phyloP scores from a whole-genome alignment of 768 basidiomycete genomes.

The Leccinum rimulosum region DNA sequence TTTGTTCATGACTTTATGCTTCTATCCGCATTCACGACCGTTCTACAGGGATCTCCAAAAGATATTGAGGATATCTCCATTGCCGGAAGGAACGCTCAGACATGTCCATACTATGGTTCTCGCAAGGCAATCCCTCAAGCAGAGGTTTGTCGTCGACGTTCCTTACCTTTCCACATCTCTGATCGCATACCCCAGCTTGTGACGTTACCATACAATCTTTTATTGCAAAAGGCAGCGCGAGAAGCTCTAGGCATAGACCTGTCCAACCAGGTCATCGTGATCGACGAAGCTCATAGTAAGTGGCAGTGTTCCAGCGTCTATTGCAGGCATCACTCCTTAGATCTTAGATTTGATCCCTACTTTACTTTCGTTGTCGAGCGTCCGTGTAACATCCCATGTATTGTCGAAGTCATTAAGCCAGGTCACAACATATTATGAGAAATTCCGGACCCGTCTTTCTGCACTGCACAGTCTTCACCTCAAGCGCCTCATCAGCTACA shows the following conservation, averaged over 20 bases:
- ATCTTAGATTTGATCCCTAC: constrained; percentile 86
- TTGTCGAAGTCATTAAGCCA: constrained; percentile 68
- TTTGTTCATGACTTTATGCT: constrained; percentile 22
- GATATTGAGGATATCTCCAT: constrained; percentile 92
- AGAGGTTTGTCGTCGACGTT: constrained; percentile 51
- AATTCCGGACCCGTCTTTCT: constrained; percentile 76
- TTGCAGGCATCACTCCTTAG: constrained; percentile 39
- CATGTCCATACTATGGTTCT: constrained; percentile 93
- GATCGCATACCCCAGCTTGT: constrained; percentile 54
- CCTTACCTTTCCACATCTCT: not conserved
- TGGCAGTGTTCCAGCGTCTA: constrained; percentile 11
- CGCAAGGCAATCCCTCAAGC: constrained; percentile 86
- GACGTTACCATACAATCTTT: constrained; percentile 91
- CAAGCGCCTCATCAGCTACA: constrained; percentile 70
- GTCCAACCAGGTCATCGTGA: constrained; percentile 79
- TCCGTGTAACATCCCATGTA: constrained; percentile 53
- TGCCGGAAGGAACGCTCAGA: constrained; percentile 62
- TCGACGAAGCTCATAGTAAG: constrained; percentile 97
- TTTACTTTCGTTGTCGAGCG: constrained; percentile 80
- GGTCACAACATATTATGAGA: constrained; percentile 70
- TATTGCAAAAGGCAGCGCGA: constrained; percentile 78
- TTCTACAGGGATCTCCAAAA: constrained; percentile 72
- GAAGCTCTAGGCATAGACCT: constrained; percentile 87
- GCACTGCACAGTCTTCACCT: constrained; percentile 73
- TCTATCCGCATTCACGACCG: not conserved